Percentiles rank a stretch among this genome's conserved stretches.
These are phyloP conservation scores for Prunus campanulata DNA, from an alignment of 306 rosid genomes.

Conservation along the genomic window DNA sequence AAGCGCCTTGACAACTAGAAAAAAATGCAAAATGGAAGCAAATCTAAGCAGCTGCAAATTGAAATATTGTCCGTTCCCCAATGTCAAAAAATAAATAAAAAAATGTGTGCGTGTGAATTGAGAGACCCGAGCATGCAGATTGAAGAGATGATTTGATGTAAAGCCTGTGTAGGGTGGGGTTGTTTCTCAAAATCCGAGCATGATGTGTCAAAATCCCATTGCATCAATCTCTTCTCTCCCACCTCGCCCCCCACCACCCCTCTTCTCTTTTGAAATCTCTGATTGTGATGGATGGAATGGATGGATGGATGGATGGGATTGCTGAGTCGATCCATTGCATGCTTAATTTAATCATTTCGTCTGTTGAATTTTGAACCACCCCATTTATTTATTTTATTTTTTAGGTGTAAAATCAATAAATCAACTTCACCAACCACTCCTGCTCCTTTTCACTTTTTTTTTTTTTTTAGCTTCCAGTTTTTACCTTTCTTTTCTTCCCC, in stretches of 20 bases:
- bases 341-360: slow-evolving; percentile 34
- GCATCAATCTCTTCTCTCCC: slow-evolving; percentile 46
- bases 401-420: slow-evolving; percentile 22
- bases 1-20: not conserved
- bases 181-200: slow-evolving; percentile 74
- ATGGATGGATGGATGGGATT: slow-evolving; percentile 57
- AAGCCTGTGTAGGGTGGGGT: slow-evolving; percentile 39
- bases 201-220: slow-evolving; percentile 81
- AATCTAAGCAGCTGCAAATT: not conserved
- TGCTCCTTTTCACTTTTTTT: slow-evolving; percentile 12
- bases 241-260: slow-evolving; percentile 6
- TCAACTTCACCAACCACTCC: slow-evolving; percentile 28
- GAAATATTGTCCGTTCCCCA: not conserved
- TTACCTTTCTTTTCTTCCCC: not conserved
- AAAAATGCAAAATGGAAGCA: not conserved
- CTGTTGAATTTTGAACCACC: slow-evolving; percentile 8
- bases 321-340: slow-evolving; percentile 42
- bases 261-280: slow-evolving; percentile 10
- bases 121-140: slow-evolving; percentile 51
- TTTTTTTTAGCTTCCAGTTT: too few relatives aligned
- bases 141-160: slow-evolving; percentile 56
- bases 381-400: not conserved
- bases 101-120: not conserved
- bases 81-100: slow-evolving; percentile 6
- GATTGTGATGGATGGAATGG: slow-evolving; percentile 54